Percentiles rank a stretch among this genome's conserved stretches.
Conservation (phyloP, 768 basidiomycete genomes). For the Boletales sp. region DNA sequence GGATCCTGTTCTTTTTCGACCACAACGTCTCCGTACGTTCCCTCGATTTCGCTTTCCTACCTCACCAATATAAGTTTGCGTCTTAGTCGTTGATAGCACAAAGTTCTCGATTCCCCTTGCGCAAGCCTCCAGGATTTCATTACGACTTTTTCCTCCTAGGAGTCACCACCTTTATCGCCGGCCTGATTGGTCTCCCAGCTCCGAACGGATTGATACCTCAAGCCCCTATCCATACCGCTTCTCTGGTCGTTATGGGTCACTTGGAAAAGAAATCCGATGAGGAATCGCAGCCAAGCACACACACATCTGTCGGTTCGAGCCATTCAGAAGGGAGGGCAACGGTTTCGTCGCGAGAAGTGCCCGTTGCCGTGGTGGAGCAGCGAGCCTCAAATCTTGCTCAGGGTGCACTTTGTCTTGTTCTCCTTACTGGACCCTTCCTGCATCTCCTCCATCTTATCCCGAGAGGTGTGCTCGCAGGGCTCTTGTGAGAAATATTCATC, state of each 20-base stretch:
- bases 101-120: conserved; percentile 80
- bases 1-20: conserved; percentile 93
- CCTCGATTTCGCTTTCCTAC: not conserved
- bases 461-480: conserved; percentile 76
- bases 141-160: conserved; percentile 91
- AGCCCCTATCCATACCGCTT: conserved; percentile 90
- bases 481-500: conserved; percentile 56
- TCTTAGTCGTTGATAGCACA: conserved; percentile 86
- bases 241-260: conserved; percentile 67
- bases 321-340: conserved; percentile 19
- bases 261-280: conserved; percentile 37
- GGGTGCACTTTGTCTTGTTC: conserved; percentile 72
- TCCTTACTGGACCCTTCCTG: conserved; percentile 80
- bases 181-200: conserved; percentile 81
- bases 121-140: conserved; percentile 87
- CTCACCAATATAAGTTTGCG: not conserved
- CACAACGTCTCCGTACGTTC: conserved; percentile 79
- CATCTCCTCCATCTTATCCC: conserved; percentile 79
- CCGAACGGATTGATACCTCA: conserved; percentile 84
- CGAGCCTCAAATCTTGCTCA: conserved; percentile 89
- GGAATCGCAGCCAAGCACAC: conserved; percentile 24
- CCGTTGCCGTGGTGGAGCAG: conserved; percentile 83
- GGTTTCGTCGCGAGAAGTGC: conserved; percentile 44
- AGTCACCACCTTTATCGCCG: conserved; percentile 84
- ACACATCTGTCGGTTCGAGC: not conserved